Evolutionary conservation across 2,329 filamentous ascomycete species (phyloP), one percentile per base, ranked within the genome.

Genomic region (Pseudopyrenochaeta lycopersici): DNA sequence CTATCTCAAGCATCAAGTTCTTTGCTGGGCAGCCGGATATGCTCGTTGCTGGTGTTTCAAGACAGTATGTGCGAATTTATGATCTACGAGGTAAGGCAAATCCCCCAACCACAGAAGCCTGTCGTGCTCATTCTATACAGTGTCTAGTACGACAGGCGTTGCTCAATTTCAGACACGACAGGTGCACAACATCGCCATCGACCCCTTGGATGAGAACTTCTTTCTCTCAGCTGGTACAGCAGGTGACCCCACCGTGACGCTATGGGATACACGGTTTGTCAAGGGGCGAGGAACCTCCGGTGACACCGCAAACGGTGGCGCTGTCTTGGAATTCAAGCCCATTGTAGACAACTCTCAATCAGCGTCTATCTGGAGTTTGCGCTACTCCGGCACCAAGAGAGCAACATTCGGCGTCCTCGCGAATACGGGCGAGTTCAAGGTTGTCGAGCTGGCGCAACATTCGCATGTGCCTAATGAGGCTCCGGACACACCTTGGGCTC

Each of bases 1-100:
- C 90, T n/a, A 88, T 95, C 20, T 91, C 89, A 1, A 93, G 90
- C 67, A 87, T 93, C 64, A 88, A 90, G 66, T 96, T 94, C 79
- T 93, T 94, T 54, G 85, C 90, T 53, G 85, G 90, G 60, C 89
- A 88, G 59, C 90, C 91, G 7, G 85, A 91, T 58, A 90, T 88
- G 18, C 78, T 95, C 10, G 85, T 93, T 23, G 88, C 88, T 23
- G 90, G 90, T 1, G 89, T 93, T 44, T 90, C 90, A 62, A 85
- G 89, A 38, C 86, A 90, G 60, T 90, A 88, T 32, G 82, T 95
- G 40, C 83, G 90, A 14, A 84, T 94, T 23, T 91, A 92, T 64
- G 91, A 95, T 75, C 80, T 96, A 45, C 81, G 91, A 82, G 90
- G 89, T 91, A 77, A 63, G 75, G 68, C 17, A 21, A 7, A 14